Conservation (phyloP, 2,329 filamentous ascomycete species). For the Domatiomyces catenatus region DNA sequence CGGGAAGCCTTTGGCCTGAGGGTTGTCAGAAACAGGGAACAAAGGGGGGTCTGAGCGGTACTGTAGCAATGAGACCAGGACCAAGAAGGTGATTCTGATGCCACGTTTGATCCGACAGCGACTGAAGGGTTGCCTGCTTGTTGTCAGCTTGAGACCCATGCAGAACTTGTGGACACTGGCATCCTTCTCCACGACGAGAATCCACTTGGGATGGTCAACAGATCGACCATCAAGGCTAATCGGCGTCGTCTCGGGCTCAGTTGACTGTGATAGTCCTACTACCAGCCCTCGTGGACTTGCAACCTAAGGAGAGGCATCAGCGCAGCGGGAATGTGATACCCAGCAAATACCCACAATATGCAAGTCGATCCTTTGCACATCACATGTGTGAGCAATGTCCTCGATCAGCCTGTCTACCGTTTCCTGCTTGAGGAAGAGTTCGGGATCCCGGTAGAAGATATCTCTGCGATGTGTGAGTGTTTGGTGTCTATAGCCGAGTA, state of each 20-base stretch:
- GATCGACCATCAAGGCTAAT: constrained; percentile 4
- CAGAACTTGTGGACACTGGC: constrained; percentile 21
- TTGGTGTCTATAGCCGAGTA: neutral
- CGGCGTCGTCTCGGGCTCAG: neutral
- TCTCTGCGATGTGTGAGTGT: constrained; percentile 32
- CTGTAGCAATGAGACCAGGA: constrained; percentile 42
- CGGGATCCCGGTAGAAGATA: constrained; percentile 48
- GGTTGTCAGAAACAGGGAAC: neutral
- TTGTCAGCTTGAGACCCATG: constrained; percentile 3
- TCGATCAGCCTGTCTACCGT: constrained; percentile 45
- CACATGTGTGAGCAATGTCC: constrained; percentile 45
- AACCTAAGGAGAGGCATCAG: constrained; percentile 20
- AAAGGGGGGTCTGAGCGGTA: constrained; percentile 19
- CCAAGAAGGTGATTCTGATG: constrained; percentile 28
- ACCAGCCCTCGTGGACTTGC: constrained; percentile 31
- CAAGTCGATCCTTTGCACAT: constrained; percentile 37
- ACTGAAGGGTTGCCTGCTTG: constrained; percentile 43
- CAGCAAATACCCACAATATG: constrained; percentile 37
- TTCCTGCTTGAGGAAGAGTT: constrained; percentile 41
- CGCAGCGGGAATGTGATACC: neutral
- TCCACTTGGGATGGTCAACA: constrained; percentile 32
- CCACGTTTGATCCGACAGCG: constrained; percentile 34
- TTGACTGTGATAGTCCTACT: constrained; percentile 17
- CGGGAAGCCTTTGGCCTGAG: constrained; percentile 48
- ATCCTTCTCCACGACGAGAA: constrained; percentile 51